phyloP scores from a whole-genome alignment of 2,329 filamentous ascomycete species.

The Neoascochyta sp. region DNA sequence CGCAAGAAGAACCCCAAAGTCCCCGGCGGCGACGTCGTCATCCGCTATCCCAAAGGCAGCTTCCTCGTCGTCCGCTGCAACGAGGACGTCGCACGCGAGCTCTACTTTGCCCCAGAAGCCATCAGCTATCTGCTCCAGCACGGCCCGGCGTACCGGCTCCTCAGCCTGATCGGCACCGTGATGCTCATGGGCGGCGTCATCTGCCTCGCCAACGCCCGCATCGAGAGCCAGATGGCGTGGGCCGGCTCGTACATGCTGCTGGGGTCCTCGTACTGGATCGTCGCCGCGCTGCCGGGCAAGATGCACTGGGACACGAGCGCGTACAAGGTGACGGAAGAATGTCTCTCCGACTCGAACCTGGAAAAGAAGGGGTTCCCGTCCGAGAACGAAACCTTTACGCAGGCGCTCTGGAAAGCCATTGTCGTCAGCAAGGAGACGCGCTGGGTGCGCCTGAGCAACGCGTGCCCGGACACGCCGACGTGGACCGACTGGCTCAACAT shows the following conservation, averaged over 20 bases:
- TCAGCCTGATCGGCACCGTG: slow-evolving; percentile 50
- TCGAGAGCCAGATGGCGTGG: slow-evolving; percentile 49
- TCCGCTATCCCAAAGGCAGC: slow-evolving; percentile 50
- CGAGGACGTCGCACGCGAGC: slow-evolving; percentile 50
- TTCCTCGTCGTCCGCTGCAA: slow-evolving; percentile 49
- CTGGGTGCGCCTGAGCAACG: slow-evolving; percentile 43
- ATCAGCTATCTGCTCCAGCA: slow-evolving; percentile 46
- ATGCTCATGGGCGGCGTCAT: slow-evolving; percentile 54
- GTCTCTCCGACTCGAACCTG: slow-evolving; percentile 34
- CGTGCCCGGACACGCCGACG: slow-evolving; percentile 41
- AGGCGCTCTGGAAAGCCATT: slow-evolving; percentile 50
- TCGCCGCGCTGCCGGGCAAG: slow-evolving; percentile 47
- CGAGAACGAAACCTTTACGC: slow-evolving; percentile 42
- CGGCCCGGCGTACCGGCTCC: slow-evolving; percentile 43
- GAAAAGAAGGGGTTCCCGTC: slow-evolving; percentile 30
- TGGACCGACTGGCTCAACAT: slow-evolving; percentile 44
- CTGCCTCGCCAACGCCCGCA: slow-evolving; percentile 48
- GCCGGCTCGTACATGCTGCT: slow-evolving; percentile 50
- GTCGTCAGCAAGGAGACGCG: slow-evolving; percentile 43
- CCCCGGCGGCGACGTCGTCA: slow-evolving; percentile 46
- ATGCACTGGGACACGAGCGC: slow-evolving; percentile 49
- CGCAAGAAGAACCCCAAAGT: slow-evolving; percentile 22
- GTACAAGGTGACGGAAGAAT: slow-evolving; percentile 41
- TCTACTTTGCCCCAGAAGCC: slow-evolving; percentile 52
- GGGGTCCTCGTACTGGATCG: slow-evolving; percentile 50